Evolutionary conservation across 495 filamentous ascomycete species (phyloP).

Genomic region (Xylaria longipes): DNA sequence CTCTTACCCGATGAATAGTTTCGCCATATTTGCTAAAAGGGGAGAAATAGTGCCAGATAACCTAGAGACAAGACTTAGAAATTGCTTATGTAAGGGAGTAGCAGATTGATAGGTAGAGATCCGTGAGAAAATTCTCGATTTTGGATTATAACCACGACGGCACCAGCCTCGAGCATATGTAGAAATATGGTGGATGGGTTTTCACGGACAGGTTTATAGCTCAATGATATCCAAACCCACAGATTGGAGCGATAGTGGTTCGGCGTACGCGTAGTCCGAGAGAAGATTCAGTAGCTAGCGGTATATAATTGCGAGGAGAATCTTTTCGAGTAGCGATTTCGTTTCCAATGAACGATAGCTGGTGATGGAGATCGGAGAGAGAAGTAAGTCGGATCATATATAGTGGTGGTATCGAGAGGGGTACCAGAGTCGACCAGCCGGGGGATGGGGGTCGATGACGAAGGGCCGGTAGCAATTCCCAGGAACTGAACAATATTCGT

Average conservation of each 20-base stretch:
- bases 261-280: neutral
- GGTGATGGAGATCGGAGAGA: neutral
- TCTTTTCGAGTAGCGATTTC: neutral
- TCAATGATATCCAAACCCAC: neutral
- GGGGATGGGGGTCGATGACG: neutral
- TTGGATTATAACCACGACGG: neutral
- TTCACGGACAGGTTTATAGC: neutral
- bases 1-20: slow-evolving; percentile 88
- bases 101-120: neutral
- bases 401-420: neutral
- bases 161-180: neutral
- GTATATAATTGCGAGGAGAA: neutral
- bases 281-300: neutral
- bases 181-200: neutral
- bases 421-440: neutral
- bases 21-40: slow-evolving; percentile 67
- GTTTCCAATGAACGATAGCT: neutral
- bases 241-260: neutral
- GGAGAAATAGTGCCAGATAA: slow-evolving; percentile 10
- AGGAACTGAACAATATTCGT: neutral
- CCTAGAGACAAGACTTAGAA: slow-evolving; percentile 15
- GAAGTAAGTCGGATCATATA: neutral
- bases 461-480: neutral
- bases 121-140: neutral
- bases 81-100: slow-evolving; percentile 9